Evolutionary conservation across 2,329 filamentous ascomycete species (phyloP).

Genomic region (Dactylonectria macrodidyma): DNA sequence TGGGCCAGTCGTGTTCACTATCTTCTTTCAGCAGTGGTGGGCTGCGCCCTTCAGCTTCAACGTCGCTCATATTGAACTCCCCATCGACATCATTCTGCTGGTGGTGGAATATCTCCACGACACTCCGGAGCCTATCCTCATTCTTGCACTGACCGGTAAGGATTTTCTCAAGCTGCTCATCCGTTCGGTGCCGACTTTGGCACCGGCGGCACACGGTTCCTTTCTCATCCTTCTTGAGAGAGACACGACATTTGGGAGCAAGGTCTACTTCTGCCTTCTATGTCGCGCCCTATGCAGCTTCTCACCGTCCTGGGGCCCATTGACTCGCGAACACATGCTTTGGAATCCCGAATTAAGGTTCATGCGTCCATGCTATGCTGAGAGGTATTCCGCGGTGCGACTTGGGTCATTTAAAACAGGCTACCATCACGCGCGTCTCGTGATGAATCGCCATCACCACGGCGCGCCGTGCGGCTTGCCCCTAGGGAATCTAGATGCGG

Average conservation of each 20-base stretch:
- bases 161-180: not conserved
- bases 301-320: not conserved
- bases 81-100: conserved; percentile 5
- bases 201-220: not conserved
- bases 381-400: not conserved
- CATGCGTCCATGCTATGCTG: not conserved
- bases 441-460: conserved; percentile 16
- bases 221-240: conserved; percentile 4
- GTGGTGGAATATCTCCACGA: conserved; percentile 1
- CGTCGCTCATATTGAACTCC: not conserved
- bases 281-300: not conserved
- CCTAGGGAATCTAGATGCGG: not conserved
- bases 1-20: conserved; percentile 5
- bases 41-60: not conserved
- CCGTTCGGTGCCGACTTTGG: not conserved
- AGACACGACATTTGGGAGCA: not conserved
- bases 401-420: not conserved
- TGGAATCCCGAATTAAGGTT: not conserved
- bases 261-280: conserved; percentile 1
- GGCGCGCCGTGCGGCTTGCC: conserved; percentile 11
- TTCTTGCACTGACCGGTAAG: conserved; percentile 13
- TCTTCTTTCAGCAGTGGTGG: not conserved
- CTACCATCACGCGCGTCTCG: conserved; percentile 15
- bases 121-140: conserved; percentile 3
- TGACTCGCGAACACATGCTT: not conserved